phyloP scores from a whole-genome alignment of 202 grass and related monocot species.

The Elaeis oleifera region DNA sequence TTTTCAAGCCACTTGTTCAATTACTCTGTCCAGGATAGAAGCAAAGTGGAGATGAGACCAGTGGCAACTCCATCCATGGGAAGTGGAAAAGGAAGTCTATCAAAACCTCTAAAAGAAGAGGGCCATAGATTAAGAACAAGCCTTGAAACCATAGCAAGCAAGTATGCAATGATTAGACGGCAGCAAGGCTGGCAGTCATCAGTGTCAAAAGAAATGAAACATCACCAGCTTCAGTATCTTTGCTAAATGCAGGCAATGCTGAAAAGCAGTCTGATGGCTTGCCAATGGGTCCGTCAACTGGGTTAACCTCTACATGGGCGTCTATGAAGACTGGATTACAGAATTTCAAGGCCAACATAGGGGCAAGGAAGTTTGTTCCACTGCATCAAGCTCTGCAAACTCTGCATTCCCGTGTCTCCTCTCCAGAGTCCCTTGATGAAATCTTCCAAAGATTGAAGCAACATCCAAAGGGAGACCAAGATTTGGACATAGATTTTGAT shows the following conservation, averaged over 20 bases:
- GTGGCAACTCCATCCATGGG: constrained; percentile 38
- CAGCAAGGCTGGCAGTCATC: constrained; percentile 37
- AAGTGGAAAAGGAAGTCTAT: constrained; percentile 29
- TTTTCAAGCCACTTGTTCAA: background rate
- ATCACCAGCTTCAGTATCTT: constrained; percentile 55
- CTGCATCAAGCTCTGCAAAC: constrained; percentile 57
- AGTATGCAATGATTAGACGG: constrained; percentile 75
- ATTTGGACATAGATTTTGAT: constrained; percentile 52
- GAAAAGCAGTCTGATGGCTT: constrained; percentile 32
- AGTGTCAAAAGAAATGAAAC: constrained; percentile 30
- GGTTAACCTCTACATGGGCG: constrained; percentile 71
- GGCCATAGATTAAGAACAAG: constrained; percentile 45
- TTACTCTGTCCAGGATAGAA: constrained; percentile 42
- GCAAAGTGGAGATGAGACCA: constrained; percentile 46
- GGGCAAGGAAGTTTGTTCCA: constrained; percentile 67
- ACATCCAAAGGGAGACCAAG: constrained; percentile 32
- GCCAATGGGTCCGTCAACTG: constrained; percentile 22
- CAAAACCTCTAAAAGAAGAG: constrained; percentile 24
- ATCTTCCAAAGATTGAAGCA: constrained; percentile 90
- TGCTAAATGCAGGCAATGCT: constrained; percentile 55
- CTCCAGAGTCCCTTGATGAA: constrained; percentile 75
- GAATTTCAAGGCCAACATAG: constrained; percentile 85
- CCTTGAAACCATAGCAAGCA: constrained; percentile 56
- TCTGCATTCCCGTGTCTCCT: constrained; percentile 31
- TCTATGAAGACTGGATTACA: constrained; percentile 86